Evolutionary conservation across 2,329 filamentous ascomycete species (phyloP), one percentile per base, ranked within the genome.

Genomic region (Sordariomycetes sp.): DNA sequence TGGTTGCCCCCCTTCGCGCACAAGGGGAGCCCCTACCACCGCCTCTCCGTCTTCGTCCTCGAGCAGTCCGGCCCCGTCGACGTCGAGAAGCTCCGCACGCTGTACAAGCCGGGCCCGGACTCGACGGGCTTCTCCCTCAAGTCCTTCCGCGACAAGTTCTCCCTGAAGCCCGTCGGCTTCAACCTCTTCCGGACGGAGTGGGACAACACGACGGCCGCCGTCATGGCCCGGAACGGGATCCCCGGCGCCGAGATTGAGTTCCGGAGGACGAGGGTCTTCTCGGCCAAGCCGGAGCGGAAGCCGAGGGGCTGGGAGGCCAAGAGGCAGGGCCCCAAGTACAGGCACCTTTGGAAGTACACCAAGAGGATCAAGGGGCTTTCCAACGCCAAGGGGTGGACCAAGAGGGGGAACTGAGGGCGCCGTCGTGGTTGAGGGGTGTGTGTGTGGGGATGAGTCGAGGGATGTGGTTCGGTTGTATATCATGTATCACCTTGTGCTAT

Each of bases 11-110:
- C 94, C 1, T 89, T 87, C 67, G 85, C 90, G 1, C 88, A 96
- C 68, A 95, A 94, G 75, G 94, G 94, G 58, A 81, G 86, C 2
- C 89, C 89, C 1, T 96, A 97, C 73, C 94, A 97, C 72, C 87
- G 94, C 56, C 77, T 97, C 57, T 85, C 86, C 53, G 74, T 97
- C 60, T 87, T 94, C 67, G 75, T 99, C 24, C 76, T 97, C 54
- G 83, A 95, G 73, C 94, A 99, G 71, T 82, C 79, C 57, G 65
- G 78, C 61, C 63, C 58, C 39, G 66, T 90, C 61, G 82, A 90
- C 65, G 71, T 79, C 28, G 74, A 73, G 45, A 72, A 75, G 59
- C 72, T 90, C 51, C 78, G 77, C 64, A 72, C 79, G 62, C 69
- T 76, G 24, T 77, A 81, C 66, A 63, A 68, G 24, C 52, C 36